A percentile compares a stretch with the other conserved stretches of the same genome.
phyloP scores from a whole-genome alignment of 495 filamentous ascomycete species.

The Echria macrotheca region DNA sequence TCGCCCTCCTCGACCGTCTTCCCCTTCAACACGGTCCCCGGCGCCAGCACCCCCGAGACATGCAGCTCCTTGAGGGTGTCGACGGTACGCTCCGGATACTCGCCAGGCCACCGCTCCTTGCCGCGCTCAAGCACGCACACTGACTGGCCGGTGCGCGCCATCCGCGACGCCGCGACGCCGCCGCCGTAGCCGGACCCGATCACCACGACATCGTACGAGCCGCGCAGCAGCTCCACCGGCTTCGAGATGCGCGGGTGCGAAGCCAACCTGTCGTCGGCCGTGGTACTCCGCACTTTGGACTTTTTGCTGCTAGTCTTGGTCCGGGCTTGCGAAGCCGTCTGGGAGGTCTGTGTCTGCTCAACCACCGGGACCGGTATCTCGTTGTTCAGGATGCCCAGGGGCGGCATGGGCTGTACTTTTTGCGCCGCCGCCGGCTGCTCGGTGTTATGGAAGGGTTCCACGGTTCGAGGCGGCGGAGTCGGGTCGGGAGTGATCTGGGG shows the following conservation, averaged over 20 bases:
- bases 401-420: background rate
- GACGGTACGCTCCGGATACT: conserved; percentile 47
- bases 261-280: conserved; percentile 39
- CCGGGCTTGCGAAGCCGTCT: background rate
- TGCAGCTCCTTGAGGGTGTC: conserved; percentile 46
- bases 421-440: background rate
- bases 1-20: conserved; percentile 42
- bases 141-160: conserved; percentile 54
- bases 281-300: conserved; percentile 25
- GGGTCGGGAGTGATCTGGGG: conserved; percentile 7
- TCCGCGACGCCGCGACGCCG: conserved; percentile 59
- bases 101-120: conserved; percentile 59
- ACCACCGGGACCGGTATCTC: background rate
- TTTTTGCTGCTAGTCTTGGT: background rate
- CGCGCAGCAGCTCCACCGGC: conserved; percentile 51
- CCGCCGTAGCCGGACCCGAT: conserved; percentile 66
- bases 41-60: conserved; percentile 50
- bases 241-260: conserved; percentile 49
- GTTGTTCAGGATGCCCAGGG: background rate
- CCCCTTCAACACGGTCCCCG: conserved; percentile 30
- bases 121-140: conserved; percentile 62
- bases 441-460: background rate
- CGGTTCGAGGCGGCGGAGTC: conserved; percentile 7
- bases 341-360: background rate
- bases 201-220: conserved; percentile 59